Evolutionary conservation across 768 basidiomycete genomes (phyloP).

Genomic region (Amanita jacksonii): DNA sequence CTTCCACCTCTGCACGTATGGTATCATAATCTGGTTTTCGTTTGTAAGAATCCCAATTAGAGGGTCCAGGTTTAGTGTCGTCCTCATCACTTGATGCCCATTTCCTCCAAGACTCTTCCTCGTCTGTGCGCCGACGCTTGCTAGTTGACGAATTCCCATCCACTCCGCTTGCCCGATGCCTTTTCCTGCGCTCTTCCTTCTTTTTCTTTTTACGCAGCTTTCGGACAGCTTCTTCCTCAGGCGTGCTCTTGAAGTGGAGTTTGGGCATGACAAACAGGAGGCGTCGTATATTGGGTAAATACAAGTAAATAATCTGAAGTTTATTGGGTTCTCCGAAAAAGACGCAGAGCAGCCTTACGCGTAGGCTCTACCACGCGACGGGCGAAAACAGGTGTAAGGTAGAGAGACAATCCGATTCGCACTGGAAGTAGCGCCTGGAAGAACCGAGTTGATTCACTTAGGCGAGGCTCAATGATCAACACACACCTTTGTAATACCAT

Average conservation of each 20-base stretch:
- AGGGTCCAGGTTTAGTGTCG: slow-evolving; percentile 20
- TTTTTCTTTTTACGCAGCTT: slow-evolving; percentile 28
- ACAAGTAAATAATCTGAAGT: background rate
- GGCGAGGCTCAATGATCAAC: background rate
- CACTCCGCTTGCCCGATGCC: slow-evolving; percentile 12
- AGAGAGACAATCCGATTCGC: too few relatives aligned
- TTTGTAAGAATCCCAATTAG: slow-evolving; percentile 11
- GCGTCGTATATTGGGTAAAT: background rate
- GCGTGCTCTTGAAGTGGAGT: slow-evolving; percentile 54
- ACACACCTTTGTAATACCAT: slow-evolving; percentile 66
- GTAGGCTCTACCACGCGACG: too few relatives aligned
- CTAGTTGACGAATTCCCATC: slow-evolving; percentile 14
- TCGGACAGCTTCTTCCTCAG: slow-evolving; percentile 44
- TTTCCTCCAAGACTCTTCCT: slow-evolving; percentile 21
- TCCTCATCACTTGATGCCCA: slow-evolving; percentile 41
- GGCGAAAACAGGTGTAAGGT: too few relatives aligned
- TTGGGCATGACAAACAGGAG: slow-evolving; percentile 38
- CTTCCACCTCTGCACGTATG: slow-evolving; percentile 48
- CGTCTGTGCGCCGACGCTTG: slow-evolving; percentile 18
- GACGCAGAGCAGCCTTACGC: too few relatives aligned
- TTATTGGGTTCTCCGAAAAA: too few relatives aligned
- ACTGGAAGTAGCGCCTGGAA: too few relatives aligned
- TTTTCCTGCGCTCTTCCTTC: slow-evolving; percentile 24
- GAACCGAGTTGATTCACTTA: background rate
- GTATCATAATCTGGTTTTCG: slow-evolving; percentile 36